A percentile compares a stretch with the other conserved stretches of the same genome.
Conservation (phyloP, 1,284 basidiomycete genomes). For the Rhodotorula mucilaginosa region DNA sequence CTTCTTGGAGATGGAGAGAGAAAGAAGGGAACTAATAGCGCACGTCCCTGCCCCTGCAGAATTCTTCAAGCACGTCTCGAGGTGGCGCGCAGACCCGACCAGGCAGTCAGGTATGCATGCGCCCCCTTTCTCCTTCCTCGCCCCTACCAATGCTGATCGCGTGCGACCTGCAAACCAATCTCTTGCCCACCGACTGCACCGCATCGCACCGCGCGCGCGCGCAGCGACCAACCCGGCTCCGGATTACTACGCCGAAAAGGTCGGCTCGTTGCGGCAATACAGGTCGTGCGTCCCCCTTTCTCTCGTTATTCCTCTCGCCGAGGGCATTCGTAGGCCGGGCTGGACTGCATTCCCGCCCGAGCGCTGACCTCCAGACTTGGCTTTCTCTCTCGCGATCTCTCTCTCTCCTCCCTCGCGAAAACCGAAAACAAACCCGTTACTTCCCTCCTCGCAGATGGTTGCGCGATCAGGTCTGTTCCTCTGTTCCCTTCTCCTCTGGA, state of each 20-base stretch:
- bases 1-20: too few species aligned
- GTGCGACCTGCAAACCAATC: too few species aligned
- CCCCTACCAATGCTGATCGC: not conserved
- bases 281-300: slow-evolving; percentile 16
- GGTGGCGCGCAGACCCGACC: slow-evolving; percentile 42
- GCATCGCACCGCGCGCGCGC: not conserved
- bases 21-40: not conserved
- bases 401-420: not conserved
- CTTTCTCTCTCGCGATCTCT: too few species aligned
- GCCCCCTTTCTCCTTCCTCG: not conserved
- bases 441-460: not conserved
- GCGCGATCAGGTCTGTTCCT: not conserved
- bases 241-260: slow-evolving; percentile 43
- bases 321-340: too few species aligned
- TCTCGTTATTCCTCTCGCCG: too few species aligned
- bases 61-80: slow-evolving; percentile 42
- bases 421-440: too few species aligned
- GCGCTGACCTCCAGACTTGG: not conserved
- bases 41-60: not conserved
- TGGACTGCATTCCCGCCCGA: not conserved
- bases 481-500: not conserved
- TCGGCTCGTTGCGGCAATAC: slow-evolving; percentile 39
- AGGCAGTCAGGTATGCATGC: slow-evolving; percentile 31
- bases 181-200: too few species aligned
- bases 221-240: slow-evolving; percentile 27